Base-by-base conservation (phyloP, 2,329 filamentous ascomycete genomes). In the Colletotrichum sublineola region DNA sequence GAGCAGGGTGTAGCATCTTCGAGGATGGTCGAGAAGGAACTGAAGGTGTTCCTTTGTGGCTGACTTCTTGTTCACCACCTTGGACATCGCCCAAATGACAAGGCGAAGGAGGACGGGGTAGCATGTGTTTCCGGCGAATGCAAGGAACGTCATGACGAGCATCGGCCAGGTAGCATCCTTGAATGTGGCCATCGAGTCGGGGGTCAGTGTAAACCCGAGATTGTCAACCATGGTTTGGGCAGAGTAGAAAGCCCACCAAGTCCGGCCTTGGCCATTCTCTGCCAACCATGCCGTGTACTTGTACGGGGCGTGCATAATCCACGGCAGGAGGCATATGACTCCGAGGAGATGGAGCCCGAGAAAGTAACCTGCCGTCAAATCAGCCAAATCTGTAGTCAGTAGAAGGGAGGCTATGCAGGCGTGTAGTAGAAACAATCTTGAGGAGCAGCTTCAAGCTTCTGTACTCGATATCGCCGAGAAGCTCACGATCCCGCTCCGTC, bases 11-110 rank as follows among this genome's bases (percentile, higher is more conserved):
- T 90, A 92, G 75, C 89, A 91, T 8, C 90, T 83, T 57, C 90
- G 84, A 0, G 90, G 90, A 77, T 92, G 88, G 63, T 91, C 86
- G 14, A 92, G 84, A 0, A 92, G 81, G 74, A 91, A 92, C 1
- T 82, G 79, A 0, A 91, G 79, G 87, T 79, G 24, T 46, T 86
- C 84, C 2, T 80, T 79, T 60, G 83, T 84, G 0, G 79, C 76
- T 0, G 82, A 77, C 60, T 80, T 67, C 5, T 81, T 77, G 0
- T 86, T 85, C 0, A 82, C 77, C 3, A 85, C 64, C 74, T 86
- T 88, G 58, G 82, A 86, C 75, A 87, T 84, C 8, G 78, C 79
- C 89, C 89, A 92, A 48, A 93, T 85, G 11, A 88, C 81, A 0
- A 91, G 78, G 0, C 90, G 85, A 0, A 91, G 82, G 64, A 91